A percentile compares a stretch with the other conserved stretches of the same genome.
Evolutionary conservation across 2,329 filamentous ascomycete species (phyloP).

Genomic region (Claviceps purpurea): DNA sequence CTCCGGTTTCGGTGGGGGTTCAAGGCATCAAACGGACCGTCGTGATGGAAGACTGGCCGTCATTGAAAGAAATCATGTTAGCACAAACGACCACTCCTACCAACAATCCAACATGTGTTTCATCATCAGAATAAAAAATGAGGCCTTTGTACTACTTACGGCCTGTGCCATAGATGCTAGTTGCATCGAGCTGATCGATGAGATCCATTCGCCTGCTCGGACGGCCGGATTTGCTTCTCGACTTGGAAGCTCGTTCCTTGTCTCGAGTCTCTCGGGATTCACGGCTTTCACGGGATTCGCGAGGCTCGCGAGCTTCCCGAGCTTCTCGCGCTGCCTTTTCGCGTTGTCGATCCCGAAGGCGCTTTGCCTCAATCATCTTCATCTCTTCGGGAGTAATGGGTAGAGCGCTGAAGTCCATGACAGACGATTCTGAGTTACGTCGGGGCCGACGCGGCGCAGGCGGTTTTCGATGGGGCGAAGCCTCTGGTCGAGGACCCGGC

Average conservation of each 20-base stretch:
- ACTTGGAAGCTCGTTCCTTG: constrained; percentile 24
- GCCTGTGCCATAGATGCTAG: constrained; percentile 87
- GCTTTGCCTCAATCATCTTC: constrained; percentile 23
- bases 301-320: constrained; percentile 11
- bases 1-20: constrained; percentile 88
- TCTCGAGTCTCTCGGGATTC: constrained; percentile 31
- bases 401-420: constrained; percentile 44
- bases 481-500: constrained; percentile 17
- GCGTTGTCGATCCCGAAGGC: constrained; percentile 12
- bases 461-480: constrained; percentile 22
- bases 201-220: constrained; percentile 56
- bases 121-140: background rate
- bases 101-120: background rate
- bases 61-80: background rate
- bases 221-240: constrained; percentile 35
- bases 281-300: constrained; percentile 30
- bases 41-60: constrained; percentile 78
- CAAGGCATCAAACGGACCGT: constrained; percentile 92
- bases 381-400: constrained; percentile 43
- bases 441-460: constrained; percentile 38
- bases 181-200: constrained; percentile 93
- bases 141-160: constrained; percentile 39
- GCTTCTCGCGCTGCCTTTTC: constrained; percentile 8
- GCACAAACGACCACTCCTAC: too few relatives aligned
- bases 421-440: constrained; percentile 69